These are phyloP conservation scores for Daldinia sp. DNA, from an alignment of 2,329 filamentous ascomycete genomes.

Conservation along the genomic window DNA sequence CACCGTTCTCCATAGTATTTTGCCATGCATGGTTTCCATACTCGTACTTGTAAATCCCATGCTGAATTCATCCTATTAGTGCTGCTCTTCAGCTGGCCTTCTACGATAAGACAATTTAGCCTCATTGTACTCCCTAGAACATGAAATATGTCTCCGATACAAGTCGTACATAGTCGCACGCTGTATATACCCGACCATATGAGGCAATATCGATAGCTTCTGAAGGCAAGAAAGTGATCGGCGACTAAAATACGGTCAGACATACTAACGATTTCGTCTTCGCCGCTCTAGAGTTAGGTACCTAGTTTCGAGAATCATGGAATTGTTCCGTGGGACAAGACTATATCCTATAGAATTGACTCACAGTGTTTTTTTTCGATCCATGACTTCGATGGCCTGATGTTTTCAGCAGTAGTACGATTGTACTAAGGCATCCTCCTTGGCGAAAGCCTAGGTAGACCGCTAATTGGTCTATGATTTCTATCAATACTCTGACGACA, in stretches of 20 bases:
- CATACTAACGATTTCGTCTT: not conserved
- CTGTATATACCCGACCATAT: not conserved
- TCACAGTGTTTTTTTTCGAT: not conserved
- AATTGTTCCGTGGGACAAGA: not conserved
- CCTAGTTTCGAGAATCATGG: not conserved
- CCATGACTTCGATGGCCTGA: not conserved
- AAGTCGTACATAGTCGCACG: conserved; percentile 5
- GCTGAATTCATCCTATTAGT: not conserved
- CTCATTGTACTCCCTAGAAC: conserved; percentile 7
- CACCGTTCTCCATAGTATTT: not conserved
- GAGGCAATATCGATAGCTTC: too few relatives aligned
- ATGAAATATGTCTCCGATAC: conserved; percentile 5
- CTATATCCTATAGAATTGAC: not conserved
- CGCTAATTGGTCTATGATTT: too few relatives aligned
- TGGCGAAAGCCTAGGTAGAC: too few relatives aligned
- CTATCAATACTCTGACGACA: too few relatives aligned
- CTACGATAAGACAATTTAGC: conserved; percentile 6
- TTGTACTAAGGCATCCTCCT: not conserved
- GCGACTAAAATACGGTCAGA: not conserved
- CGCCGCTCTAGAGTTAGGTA: not conserved
- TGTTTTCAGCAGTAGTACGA: not conserved
- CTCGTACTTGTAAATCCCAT: not conserved
- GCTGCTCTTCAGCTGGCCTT: not conserved
- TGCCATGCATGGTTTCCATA: not conserved
- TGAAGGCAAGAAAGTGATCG: not conserved